phyloP scores from a whole-genome alignment of 2,329 filamentous ascomycete species.

The Ceratocystis destructans region DNA sequence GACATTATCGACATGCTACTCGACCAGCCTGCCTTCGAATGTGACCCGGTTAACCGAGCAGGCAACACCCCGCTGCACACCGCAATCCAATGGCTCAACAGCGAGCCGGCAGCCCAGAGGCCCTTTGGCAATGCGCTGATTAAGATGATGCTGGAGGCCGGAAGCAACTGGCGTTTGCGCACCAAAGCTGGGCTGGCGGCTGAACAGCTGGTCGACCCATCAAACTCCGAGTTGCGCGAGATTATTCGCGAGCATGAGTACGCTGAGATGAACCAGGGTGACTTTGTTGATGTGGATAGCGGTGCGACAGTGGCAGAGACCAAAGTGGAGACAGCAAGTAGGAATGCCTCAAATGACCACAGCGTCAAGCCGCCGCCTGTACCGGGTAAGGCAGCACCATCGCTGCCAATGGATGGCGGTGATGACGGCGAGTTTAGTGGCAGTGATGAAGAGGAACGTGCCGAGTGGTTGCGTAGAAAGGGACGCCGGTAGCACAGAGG shows the following conservation, averaged over 20 bases:
- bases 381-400: constrained; percentile 19
- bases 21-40: constrained; percentile 73
- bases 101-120: constrained; percentile 47
- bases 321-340: neutral
- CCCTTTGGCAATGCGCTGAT: constrained; percentile 53
- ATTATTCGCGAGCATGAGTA: constrained; percentile 61
- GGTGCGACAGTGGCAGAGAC: neutral
- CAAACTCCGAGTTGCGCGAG: constrained; percentile 46
- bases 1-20: constrained; percentile 71
- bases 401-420: constrained; percentile 28
- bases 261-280: constrained; percentile 42
- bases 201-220: constrained; percentile 58
- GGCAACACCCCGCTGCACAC: constrained; percentile 69
- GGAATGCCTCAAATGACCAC: neutral
- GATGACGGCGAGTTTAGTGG: constrained; percentile 49
- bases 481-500: constrained; percentile 7
- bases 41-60: constrained; percentile 58
- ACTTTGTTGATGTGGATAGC: constrained; percentile 36
- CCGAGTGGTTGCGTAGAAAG: constrained; percentile 44
- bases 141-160: constrained; percentile 71
- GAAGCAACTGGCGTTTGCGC: constrained; percentile 41
- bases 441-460: constrained; percentile 50
- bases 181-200: constrained; percentile 65
- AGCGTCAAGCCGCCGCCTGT: constrained; percentile 18
- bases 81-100: constrained; percentile 64